phyloP scores from a whole-genome alignment of 2,329 filamentous ascomycete species.

The Alternaria hordeiaustralica region DNA sequence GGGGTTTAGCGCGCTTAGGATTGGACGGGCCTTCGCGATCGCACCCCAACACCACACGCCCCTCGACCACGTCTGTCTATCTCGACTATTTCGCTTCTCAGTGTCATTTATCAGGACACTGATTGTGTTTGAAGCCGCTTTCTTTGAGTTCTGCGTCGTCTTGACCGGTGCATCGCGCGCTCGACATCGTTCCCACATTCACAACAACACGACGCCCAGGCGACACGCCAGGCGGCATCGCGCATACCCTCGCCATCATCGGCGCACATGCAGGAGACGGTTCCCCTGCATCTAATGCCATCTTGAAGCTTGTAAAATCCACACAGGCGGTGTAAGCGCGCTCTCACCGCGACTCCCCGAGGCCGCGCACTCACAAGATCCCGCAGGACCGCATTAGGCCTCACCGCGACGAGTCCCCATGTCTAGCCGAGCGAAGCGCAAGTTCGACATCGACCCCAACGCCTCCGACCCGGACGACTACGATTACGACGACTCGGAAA shows the following conservation, averaged over 20 bases:
- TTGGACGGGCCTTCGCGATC: constrained; percentile 21
- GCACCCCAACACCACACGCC: constrained; percentile 29
- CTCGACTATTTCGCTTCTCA: constrained; percentile 14
- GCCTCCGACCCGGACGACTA: constrained; percentile 49
- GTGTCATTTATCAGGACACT: constrained; percentile 18
- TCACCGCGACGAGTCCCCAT: constrained; percentile 37
- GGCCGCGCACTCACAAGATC: constrained; percentile 27
- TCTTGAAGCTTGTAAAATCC: constrained; percentile 12
- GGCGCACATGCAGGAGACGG: constrained; percentile 29
- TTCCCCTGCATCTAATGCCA: constrained; percentile 34
- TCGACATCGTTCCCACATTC: constrained; percentile 16
- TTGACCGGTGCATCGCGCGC: constrained; percentile 24
- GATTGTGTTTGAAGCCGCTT: constrained; percentile 15
- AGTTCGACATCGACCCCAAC: constrained; percentile 49
- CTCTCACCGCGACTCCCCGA: constrained; percentile 12
- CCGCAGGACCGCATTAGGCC: constrained; percentile 26
- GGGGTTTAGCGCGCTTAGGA: constrained; percentile 18
- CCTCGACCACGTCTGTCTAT: constrained; percentile 24
- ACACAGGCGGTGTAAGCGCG: constrained; percentile 35
- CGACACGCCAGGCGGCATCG: constrained; percentile 26
- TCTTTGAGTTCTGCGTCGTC: constrained; percentile 1
- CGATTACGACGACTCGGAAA: constrained; percentile 45
- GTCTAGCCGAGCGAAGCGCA: constrained; percentile 50
- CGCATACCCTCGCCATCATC: constrained; percentile 20
- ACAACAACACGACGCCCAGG: constrained; percentile 31